Evolutionary conservation across 108 stramenopile species (phyloP).

Genomic region (Cylindrotheca fusiformis): DNA sequence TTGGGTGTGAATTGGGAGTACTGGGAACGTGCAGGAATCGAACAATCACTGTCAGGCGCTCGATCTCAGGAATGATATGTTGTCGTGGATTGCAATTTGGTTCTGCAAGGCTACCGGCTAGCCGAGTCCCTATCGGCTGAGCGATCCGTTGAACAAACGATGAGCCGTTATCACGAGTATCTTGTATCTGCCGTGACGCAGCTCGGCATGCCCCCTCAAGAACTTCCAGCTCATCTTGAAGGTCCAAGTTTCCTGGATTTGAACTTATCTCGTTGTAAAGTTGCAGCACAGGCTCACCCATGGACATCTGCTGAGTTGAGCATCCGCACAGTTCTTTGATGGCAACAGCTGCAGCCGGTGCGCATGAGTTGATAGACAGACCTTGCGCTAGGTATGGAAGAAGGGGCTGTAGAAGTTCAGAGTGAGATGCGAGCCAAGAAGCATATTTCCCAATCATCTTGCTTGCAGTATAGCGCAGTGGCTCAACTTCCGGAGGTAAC

Average conservation of each 20-base stretch:
- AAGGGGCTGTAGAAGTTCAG: slow-evolving; percentile 66
- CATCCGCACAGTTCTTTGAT: slow-evolving; percentile 82
- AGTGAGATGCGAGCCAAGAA: slow-evolving; percentile 74
- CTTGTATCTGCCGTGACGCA: slow-evolving; percentile 49
- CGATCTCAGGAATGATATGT: slow-evolving; percentile 70
- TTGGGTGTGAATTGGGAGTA: slow-evolving; percentile 50
- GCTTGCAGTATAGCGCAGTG: slow-evolving; percentile 73
- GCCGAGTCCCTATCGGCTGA: slow-evolving; percentile 73
- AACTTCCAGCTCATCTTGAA: slow-evolving; percentile 88
- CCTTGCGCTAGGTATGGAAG: slow-evolving; percentile 84
- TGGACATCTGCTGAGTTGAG: slow-evolving; percentile 57
- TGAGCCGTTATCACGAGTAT: slow-evolving; percentile 28
- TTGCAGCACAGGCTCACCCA: slow-evolving; percentile 77
- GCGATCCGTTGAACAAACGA: slow-evolving; percentile 58
- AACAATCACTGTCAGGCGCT: slow-evolving; percentile 81
- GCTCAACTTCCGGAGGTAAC: slow-evolving; percentile 57
- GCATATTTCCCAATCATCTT: slow-evolving; percentile 86
- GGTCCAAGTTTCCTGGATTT: slow-evolving; percentile 42
- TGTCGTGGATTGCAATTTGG: slow-evolving; percentile 38
- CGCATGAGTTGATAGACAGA: slow-evolving; percentile 63
- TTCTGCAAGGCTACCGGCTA: slow-evolving; percentile 38
- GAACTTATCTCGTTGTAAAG: slow-evolving; percentile 76
- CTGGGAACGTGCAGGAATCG: slow-evolving; percentile 24
- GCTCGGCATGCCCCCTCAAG: slow-evolving; percentile 88
- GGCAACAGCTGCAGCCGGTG: slow-evolving; percentile 78